Evolutionary conservation across 768 basidiomycete genomes (phyloP).

Genomic region (Russula virescens): DNA sequence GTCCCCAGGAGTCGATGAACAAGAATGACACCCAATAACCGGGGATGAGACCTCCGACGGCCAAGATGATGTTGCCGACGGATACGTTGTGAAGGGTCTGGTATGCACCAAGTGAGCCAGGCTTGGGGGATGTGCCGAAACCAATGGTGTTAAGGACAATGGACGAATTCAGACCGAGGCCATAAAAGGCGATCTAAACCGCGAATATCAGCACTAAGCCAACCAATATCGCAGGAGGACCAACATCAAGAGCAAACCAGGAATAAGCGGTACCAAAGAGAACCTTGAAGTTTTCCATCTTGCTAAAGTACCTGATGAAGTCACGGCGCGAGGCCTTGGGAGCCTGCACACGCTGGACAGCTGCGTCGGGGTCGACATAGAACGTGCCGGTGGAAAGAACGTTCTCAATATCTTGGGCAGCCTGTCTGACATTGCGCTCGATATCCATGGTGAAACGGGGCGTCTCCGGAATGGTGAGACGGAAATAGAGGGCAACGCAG

Average conservation of each 20-base stretch:
- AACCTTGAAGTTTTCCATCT: conserved; percentile 75
- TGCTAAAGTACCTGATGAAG: conserved; percentile 60
- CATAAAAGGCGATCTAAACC: conserved; percentile 76
- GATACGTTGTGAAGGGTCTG: conserved; percentile 56
- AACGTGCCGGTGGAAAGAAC: conserved; percentile 50
- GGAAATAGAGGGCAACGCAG: conserved; percentile 80
- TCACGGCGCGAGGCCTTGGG: conserved; percentile 66
- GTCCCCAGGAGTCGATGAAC: conserved; percentile 72
- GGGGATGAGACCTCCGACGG: conserved; percentile 74
- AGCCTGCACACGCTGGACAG: conserved; percentile 54
- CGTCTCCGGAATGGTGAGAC: conserved; percentile 88
- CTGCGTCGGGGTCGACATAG: conserved; percentile 48
- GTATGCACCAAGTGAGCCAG: conserved; percentile 37
- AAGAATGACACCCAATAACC: conserved; percentile 66
- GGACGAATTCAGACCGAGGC: conserved; percentile 77
- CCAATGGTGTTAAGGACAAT: conserved; percentile 72
- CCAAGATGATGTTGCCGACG: conserved; percentile 71
- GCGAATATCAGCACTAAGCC: not conserved
- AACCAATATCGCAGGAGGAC: conserved; percentile 34
- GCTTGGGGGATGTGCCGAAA: conserved; percentile 47
- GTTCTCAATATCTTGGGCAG: conserved; percentile 63
- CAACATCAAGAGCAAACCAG: conserved; percentile 83
- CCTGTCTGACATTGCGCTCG: conserved; percentile 75
- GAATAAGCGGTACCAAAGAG: conserved; percentile 74
- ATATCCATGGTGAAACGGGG: conserved; percentile 92